Base-by-base conservation (phyloP, 2,329 filamentous ascomycete genomes). In the Teratosphaeria zuluensis region DNA sequence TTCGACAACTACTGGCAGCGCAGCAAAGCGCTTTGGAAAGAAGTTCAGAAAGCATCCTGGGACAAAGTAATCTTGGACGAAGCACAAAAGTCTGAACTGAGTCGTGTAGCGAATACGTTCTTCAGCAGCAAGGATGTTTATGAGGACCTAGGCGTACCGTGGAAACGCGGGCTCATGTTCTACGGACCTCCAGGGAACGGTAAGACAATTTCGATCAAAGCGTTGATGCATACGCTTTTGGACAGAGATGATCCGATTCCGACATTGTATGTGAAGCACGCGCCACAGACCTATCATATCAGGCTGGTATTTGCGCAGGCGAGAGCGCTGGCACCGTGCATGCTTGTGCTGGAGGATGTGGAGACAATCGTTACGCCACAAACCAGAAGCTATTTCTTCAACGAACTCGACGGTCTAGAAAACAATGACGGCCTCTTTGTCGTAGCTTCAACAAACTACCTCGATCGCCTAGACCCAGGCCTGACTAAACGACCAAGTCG, bases 271-370 rank as follows among this genome's bases (percentile, higher is more conserved):
- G 74, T 76, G 51, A 74, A 75, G 61, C 59, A 62, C 12, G 71
- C 71, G 21, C 68, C 69, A 3, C 31, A 60, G 48, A 64, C 62
- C 61, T 76, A 73, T 59, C 70, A 78, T 66, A 80, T 86, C 59
- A 70, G 73, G 19, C 58, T 70, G 12, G 81, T 86, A 38, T 86
- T 86, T 66, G 57, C 59, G 21, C 83, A 82, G 64, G 86, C 86
- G 0, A 76, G 86, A 19, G 74, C 80, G 61, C 78, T 82, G 61
- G 80, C 86, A 0, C 86, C 86, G 0, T 89, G 85, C 72, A 82
- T 87, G 64, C 78, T 89, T 4, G 82, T 89, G 51, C 84, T 89
- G 58, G 86, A 89, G 69, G 87, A 89, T 62, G 78, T 89, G 2
- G 86, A 89, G 68, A 85, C 82, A 3, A 80, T 89, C 46, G 81